Conservation (phyloP, 2,329 filamentous ascomycete species). For the Onygenales sp. region DNA sequence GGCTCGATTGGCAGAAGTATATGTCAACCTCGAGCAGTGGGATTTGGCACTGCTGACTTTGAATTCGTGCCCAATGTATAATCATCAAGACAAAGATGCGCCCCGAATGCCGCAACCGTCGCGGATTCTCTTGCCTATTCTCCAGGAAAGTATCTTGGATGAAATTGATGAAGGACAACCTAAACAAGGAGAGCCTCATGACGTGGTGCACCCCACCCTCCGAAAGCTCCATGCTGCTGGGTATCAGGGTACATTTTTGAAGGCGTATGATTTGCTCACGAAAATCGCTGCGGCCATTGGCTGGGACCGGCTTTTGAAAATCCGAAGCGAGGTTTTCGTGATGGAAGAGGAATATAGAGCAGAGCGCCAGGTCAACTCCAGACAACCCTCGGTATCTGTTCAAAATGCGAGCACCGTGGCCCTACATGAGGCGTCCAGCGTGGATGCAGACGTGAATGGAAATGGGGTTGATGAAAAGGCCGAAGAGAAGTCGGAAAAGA, state of each 20-base stretch:
- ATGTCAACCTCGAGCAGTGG: constrained; percentile 91
- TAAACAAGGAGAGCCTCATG: constrained; percentile 62
- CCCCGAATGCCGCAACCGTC: constrained; percentile 89
- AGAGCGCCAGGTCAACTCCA: constrained; percentile 46
- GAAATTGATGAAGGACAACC: constrained; percentile 87
- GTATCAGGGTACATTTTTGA: constrained; percentile 91
- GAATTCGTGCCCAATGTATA: constrained; percentile 99
- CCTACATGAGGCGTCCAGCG: constrained; percentile 57
- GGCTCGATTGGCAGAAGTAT: constrained; percentile 87
- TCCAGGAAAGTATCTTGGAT: constrained; percentile 82
- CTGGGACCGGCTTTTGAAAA: constrained; percentile 92
- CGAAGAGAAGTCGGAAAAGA: constrained; percentile 10
- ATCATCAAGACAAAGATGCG: constrained; percentile 96
- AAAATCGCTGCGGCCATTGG: constrained; percentile 95
- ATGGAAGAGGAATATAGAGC: constrained; percentile 98
- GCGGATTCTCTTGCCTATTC: constrained; percentile 74
- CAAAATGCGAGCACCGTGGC: constrained; percentile 73
- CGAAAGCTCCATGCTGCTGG: constrained; percentile 75
- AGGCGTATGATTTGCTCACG: constrained; percentile 87
- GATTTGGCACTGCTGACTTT: constrained; percentile 89
- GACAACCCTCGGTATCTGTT: constrained; percentile 38
- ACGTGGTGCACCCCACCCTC: constrained; percentile 79
- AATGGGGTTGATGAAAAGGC: constrained; percentile 19
- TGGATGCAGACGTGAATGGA: constrained; percentile 28
- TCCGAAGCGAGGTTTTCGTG: constrained; percentile 92